Conservation (phyloP, 2,329 filamentous ascomycete species). For the Lachnellula suecica region DNA sequence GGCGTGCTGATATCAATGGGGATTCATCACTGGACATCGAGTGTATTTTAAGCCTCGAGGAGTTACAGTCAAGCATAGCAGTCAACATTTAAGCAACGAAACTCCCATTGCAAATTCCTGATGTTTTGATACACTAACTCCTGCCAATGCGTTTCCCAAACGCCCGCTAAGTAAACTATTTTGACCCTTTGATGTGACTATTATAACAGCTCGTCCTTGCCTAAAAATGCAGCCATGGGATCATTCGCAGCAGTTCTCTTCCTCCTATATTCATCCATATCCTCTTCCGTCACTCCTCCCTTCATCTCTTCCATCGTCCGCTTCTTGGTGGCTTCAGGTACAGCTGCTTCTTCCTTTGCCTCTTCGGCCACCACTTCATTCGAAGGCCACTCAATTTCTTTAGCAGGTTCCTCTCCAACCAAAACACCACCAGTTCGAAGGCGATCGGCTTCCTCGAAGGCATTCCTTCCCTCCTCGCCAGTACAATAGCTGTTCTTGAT, state of each 20-base stretch:
- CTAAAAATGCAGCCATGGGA: slow-evolving; percentile 82
- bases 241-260: slow-evolving; percentile 74
- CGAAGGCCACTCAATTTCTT: slow-evolving; percentile 23
- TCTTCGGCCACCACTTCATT: slow-evolving; percentile 36
- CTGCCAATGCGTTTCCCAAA: slow-evolving; percentile 10
- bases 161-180: slow-evolving; percentile 16
- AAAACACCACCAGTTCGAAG: slow-evolving; percentile 46
- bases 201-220: slow-evolving; percentile 65
- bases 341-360: slow-evolving; percentile 24
- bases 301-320: slow-evolving; percentile 77
- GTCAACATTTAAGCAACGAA: slow-evolving; percentile 8
- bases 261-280: slow-evolving; percentile 81
- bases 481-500: slow-evolving; percentile 98
- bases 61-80: slow-evolving; percentile 23
- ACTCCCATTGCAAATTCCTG: not conserved
- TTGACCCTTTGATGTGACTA: slow-evolving; percentile 21
- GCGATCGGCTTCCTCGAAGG: slow-evolving; percentile 74
- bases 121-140: not conserved
- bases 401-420: slow-evolving; percentile 28
- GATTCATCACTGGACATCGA: slow-evolving; percentile 20
- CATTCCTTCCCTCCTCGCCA: slow-evolving; percentile 80
- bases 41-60: slow-evolving; percentile 23
- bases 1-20: slow-evolving; percentile 20
- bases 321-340: slow-evolving; percentile 53
- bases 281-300: slow-evolving; percentile 74